phyloP scores from a whole-genome alignment of 306 rosid species.

The Sindora glabra region DNA sequence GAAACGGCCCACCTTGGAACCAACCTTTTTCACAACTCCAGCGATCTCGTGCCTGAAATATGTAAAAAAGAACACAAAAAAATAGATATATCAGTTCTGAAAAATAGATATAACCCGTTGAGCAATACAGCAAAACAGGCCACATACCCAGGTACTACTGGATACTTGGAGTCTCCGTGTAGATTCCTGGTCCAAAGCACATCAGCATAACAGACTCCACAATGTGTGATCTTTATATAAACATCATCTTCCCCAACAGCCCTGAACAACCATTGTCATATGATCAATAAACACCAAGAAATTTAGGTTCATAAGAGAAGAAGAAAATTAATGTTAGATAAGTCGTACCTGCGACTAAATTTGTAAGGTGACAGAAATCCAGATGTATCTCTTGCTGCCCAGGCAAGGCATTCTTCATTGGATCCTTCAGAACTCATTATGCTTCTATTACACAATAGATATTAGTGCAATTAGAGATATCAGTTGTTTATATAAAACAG shows the following conservation, averaged over 20 bases:
- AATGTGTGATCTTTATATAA: constrained; percentile 58
- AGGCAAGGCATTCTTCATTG: constrained; percentile 52
- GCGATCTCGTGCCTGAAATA: constrained; percentile 68
- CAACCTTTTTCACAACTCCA: constrained; percentile 62
- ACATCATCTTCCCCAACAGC: constrained; percentile 53
- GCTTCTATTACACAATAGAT: neutral
- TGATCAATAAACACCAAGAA: neutral
- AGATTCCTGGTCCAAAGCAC: constrained; percentile 52
- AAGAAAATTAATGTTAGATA: neutral
- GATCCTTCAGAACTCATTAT: constrained; percentile 37
- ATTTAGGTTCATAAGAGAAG: no score
- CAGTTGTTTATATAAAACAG: no score
- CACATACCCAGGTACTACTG: constrained; percentile 77
- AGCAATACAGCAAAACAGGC: neutral
- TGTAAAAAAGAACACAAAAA: neutral
- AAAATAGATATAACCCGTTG: no score
- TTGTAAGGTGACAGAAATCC: constrained; percentile 62
- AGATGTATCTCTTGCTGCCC: constrained; percentile 76
- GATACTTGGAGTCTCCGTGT: constrained; percentile 52
- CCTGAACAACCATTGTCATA: constrained; percentile 31
- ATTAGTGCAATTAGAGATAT: no score
- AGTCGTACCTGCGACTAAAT: constrained; percentile 60
- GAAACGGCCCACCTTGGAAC: constrained; percentile 47
- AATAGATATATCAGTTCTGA: constrained; percentile 3
- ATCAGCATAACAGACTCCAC: constrained; percentile 79